These are phyloP conservation scores for Alnus glutinosa DNA, from an alignment of 306 rosid species.

Conservation along the genomic window DNA sequence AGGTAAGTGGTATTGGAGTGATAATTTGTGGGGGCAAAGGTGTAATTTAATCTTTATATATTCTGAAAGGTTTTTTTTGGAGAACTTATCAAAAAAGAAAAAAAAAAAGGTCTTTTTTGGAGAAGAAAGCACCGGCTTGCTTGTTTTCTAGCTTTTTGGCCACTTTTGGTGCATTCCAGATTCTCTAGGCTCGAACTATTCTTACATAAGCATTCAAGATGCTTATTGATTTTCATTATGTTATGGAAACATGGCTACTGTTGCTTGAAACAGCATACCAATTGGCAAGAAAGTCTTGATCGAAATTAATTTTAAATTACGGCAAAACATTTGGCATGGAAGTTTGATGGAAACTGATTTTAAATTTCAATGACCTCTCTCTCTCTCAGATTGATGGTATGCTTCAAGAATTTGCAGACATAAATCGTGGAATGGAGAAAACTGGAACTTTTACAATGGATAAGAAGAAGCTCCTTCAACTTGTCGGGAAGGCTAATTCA, in stretches of 20 bases:
- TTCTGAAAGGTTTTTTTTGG: neutral
- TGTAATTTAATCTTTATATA: neutral
- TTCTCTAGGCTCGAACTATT: neutral
- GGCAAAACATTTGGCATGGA: neutral
- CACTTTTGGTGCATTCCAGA: neutral
- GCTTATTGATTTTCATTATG: neutral
- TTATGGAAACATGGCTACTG: neutral
- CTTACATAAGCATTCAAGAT: neutral
- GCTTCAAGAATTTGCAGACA: constrained; percentile 88
- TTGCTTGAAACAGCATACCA: constrained; percentile 12
- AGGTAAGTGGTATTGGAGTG: too few relatives aligned
- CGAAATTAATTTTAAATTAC: constrained; percentile 4
- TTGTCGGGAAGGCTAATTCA: constrained; percentile 97
- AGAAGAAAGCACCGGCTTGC: neutral
- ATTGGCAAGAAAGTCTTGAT: constrained; percentile 7
- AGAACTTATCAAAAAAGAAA: neutral
- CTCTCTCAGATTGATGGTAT: constrained; percentile 80
- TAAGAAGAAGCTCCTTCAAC: constrained; percentile 94
- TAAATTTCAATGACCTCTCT: constrained; percentile 11
- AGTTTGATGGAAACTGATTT: constrained; percentile 6
- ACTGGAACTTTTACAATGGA: constrained; percentile 96
- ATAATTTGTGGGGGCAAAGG: too few relatives aligned
- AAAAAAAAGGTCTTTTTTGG: neutral
- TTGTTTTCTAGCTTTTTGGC: neutral
- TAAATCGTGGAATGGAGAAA: constrained; percentile 98